A percentile compares a stretch with the other conserved stretches of the same genome.
Conservation (phyloP, 495 filamentous ascomycete species). For the Talaromyces ruber region DNA sequence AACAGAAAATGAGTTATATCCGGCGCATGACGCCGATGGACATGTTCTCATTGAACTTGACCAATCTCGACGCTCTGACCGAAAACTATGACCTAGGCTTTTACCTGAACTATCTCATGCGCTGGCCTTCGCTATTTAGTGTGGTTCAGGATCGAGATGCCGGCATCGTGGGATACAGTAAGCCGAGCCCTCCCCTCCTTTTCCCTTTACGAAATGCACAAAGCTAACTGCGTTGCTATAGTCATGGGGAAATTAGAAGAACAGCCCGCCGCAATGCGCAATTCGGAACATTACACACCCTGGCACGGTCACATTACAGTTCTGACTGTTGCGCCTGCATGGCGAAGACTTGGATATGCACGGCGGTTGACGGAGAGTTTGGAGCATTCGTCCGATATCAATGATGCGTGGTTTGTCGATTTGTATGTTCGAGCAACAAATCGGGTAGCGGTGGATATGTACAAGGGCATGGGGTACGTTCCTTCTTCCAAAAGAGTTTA, state of each 20-base stretch:
- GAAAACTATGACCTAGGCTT: conserved; percentile 94
- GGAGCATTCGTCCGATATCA: conserved; percentile 68
- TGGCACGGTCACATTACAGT: conserved; percentile 99
- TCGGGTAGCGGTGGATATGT: conserved; percentile 76
- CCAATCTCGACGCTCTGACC: conserved; percentile 84
- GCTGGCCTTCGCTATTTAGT: conserved; percentile 90
- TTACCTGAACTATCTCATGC: conserved; percentile 89
- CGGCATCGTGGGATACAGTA: conserved; percentile 90
- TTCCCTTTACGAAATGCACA: not conserved
- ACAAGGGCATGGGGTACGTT: conserved; percentile 77
- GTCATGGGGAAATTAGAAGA: conserved; percentile 96
- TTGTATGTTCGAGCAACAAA: conserved; percentile 88
- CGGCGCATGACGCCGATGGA: conserved; percentile 63
- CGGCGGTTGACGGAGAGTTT: conserved; percentile 68
- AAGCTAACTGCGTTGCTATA: conserved; percentile 18
- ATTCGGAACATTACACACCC: conserved; percentile 79
- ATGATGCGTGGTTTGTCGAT: conserved; percentile 90
- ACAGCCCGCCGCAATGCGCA: conserved; percentile 60
- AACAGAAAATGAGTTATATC: conserved; percentile 52
- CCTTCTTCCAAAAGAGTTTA: not conserved
- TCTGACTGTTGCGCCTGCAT: conserved; percentile 81
- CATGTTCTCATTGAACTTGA: conserved; percentile 74
- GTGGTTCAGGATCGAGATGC: conserved; percentile 73
- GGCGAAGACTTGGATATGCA: conserved; percentile 78
- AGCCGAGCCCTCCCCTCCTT: conserved; percentile 13